phyloP scores from a whole-genome alignment of 768 basidiomycete genomes.

The Termitomyces sp. region DNA sequence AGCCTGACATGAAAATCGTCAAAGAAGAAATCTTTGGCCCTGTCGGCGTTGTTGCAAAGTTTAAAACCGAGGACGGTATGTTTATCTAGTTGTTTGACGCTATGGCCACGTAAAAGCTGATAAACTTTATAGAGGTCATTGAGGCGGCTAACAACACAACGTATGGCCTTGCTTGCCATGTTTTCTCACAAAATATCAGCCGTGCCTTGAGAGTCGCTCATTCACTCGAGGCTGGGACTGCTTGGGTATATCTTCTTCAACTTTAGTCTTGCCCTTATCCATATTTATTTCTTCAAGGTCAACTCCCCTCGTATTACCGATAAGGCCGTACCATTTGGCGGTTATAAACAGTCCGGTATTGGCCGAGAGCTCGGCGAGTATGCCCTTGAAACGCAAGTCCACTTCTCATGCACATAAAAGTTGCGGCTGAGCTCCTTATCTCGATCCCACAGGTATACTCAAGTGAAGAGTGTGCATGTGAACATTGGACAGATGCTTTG shows the following conservation, averaged over 20 bases:
- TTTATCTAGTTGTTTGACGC: background rate
- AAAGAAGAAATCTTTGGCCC: conserved; percentile 74
- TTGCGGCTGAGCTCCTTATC: background rate
- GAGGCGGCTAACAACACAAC: conserved; percentile 16
- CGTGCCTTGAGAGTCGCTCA: too few species aligned
- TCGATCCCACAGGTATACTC: conserved; percentile 4
- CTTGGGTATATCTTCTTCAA: conserved; percentile 5
- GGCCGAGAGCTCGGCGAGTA: conserved; percentile 22
- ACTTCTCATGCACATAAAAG: background rate
- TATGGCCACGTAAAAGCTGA: conserved; percentile 21
- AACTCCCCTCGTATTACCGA: conserved; percentile 14
- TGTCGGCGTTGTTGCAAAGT: conserved; percentile 66
- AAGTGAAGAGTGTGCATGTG: too few species aligned
- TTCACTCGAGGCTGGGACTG: conserved; percentile 15
- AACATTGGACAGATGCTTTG: too few species aligned
- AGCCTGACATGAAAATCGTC: conserved; percentile 74
- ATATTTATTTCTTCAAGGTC: conserved; percentile 6
- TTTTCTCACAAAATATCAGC: conserved; percentile 17
- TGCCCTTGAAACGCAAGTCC: conserved; percentile 18
- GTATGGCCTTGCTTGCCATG: conserved; percentile 15
- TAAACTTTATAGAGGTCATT: conserved; percentile 13
- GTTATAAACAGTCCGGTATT: too few species aligned
- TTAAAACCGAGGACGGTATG: conserved; percentile 46
- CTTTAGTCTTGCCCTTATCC: background rate
- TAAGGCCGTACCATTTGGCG: conserved; percentile 19